Conservation (phyloP, 2,329 filamentous ascomycete species). For the Claviceps sorghi region DNA sequence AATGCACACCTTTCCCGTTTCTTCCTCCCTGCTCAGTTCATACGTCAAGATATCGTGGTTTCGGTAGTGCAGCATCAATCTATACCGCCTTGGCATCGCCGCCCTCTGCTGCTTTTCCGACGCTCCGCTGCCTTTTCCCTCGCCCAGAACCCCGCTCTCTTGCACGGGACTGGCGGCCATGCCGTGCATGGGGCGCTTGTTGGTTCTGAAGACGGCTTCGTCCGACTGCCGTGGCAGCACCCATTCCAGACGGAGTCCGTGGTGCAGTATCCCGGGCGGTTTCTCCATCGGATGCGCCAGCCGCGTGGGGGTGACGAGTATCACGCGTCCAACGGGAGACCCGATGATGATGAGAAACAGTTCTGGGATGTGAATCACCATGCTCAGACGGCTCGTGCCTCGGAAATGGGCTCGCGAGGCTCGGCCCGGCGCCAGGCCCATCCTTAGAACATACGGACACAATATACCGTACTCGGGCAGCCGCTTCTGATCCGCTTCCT, state of each 20-base stretch:
- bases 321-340: conserved; percentile 50
- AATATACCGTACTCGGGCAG: conserved; percentile 16
- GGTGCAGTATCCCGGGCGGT: conserved; percentile 14
- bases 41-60: conserved; percentile 59
- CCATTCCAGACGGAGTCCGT: conserved; percentile 39
- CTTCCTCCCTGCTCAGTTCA: conserved; percentile 38
- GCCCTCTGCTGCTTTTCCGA: conserved; percentile 10
- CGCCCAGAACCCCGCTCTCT: conserved; percentile 17
- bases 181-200: conserved; percentile 44
- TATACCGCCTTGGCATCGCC: conserved; percentile 35
- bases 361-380: conserved; percentile 51
- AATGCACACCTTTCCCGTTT: conserved; percentile 22
- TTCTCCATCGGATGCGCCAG: conserved; percentile 13
- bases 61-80: conserved; percentile 56
- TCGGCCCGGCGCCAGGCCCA: conserved; percentile 12
- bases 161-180: conserved; percentile 54
- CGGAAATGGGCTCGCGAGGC: conserved; percentile 15
- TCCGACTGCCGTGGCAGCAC: conserved; percentile 32
- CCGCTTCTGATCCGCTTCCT: conserved; percentile 6
- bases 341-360: conserved; percentile 55
- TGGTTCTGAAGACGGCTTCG: conserved; percentile 29
- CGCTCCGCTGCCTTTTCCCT: background rate
- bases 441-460: conserved; percentile 17
- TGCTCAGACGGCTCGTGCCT: conserved; percentile 33
- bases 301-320: conserved; percentile 42